Percentiles rank a stretch among this genome's conserved stretches.
These are phyloP conservation scores for Lyophyllum decastes DNA, from an alignment of 768 basidiomycete genomes.

Conservation along the genomic window DNA sequence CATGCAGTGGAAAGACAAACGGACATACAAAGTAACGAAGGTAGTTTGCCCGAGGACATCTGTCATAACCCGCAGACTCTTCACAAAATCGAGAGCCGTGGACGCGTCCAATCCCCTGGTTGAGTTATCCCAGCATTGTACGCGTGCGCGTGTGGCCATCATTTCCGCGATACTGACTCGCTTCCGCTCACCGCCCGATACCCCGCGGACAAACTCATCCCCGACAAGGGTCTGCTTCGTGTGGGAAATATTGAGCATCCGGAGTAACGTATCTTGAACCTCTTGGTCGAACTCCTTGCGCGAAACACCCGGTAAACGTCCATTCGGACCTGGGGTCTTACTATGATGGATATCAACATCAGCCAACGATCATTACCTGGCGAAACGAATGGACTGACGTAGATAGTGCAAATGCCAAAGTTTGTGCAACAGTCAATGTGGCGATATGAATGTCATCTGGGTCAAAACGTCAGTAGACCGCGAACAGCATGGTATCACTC, in stretches of 20 bases:
- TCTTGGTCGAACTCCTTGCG: constrained; percentile 56
- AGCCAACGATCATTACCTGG: neutral
- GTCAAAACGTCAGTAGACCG: neutral
- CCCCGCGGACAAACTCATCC: constrained; percentile 82
- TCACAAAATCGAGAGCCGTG: constrained; percentile 85
- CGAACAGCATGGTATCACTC: neutral
- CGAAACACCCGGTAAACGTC: constrained; percentile 68
- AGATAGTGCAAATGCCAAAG: constrained; percentile 69
- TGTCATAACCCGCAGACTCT: constrained; percentile 78
- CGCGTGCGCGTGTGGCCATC: constrained; percentile 78
- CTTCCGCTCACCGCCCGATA: constrained; percentile 81
- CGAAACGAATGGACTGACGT: constrained; percentile 35
- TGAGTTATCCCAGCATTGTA: constrained; percentile 85
- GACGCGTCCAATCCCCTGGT: constrained; percentile 84
- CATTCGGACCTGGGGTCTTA: constrained; percentile 74
- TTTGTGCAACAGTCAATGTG: constrained; percentile 80
- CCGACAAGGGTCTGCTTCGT: constrained; percentile 81
- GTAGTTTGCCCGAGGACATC: constrained; percentile 81
- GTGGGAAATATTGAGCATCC: constrained; percentile 84
- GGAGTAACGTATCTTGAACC: constrained; percentile 63
- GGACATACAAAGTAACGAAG: constrained; percentile 69
- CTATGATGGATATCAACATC: constrained; percentile 22
- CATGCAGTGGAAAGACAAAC: neutral
- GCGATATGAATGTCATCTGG: constrained; percentile 81
- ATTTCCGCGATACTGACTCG: constrained; percentile 84